Conservation (phyloP, 208 protist species). For the Acanthamoeba divionensis region DNA sequence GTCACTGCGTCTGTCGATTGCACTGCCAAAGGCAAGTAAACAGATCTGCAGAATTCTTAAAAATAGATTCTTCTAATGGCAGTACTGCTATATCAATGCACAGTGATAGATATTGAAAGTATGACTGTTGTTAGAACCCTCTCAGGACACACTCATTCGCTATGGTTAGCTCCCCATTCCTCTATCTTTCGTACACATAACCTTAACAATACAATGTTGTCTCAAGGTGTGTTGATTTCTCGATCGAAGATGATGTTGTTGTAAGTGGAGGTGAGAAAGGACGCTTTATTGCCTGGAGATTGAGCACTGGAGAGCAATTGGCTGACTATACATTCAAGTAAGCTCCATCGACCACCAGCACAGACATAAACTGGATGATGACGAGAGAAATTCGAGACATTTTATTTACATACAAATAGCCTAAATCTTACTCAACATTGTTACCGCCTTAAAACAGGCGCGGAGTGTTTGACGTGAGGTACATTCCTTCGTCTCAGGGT, state of each 20-base stretch:
- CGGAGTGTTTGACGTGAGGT: slow-evolving; percentile 21
- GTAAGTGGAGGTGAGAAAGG: slow-evolving; percentile 22
- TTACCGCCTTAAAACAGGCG: not conserved
- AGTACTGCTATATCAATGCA: not conserved
- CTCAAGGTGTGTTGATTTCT: slow-evolving; percentile 30
- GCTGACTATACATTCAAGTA: too few species aligned
- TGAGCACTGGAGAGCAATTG: not conserved
- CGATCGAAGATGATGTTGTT: not conserved
- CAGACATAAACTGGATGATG: too few species aligned
- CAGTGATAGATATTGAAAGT: not conserved
- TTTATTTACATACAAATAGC: too few species aligned
- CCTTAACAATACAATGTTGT: not conserved
- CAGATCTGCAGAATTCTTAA: not conserved
- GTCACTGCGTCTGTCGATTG: slow-evolving; percentile 10
- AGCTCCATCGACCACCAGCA: too few species aligned
- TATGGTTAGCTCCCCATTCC: not conserved
- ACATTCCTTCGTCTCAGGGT: not conserved
- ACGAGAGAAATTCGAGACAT: too few species aligned
- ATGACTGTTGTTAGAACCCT: not conserved
- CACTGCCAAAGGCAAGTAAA: not conserved
- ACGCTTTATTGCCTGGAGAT: not conserved
- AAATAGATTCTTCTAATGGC: not conserved
- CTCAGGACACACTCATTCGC: not conserved
- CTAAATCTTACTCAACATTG: too few species aligned
- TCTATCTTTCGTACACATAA: not conserved